phyloP scores from a whole-genome alignment of 2,329 filamentous ascomycete genomes.

The Epichloe bromicola region DNA sequence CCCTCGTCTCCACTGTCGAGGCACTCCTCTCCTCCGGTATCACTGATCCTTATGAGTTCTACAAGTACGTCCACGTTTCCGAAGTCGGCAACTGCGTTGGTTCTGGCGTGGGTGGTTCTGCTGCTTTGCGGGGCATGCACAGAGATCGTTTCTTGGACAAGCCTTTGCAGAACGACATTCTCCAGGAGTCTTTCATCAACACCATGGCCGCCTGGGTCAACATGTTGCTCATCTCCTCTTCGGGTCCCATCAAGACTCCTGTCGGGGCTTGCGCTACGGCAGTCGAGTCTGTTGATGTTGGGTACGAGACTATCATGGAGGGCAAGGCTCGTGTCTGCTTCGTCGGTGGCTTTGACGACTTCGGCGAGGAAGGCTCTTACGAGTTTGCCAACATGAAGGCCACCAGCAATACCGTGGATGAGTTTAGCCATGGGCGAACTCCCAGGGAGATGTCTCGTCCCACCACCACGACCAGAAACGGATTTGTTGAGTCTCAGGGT shows the following conservation, averaged over 20 bases:
- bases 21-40: constrained; percentile 85
- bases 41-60: constrained; percentile 98
- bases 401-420: constrained; percentile 93
- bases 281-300: constrained; percentile 93
- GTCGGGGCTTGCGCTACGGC: constrained; percentile 95
- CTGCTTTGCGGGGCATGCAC: constrained; percentile 92
- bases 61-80: constrained; percentile 97
- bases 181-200: constrained; percentile 99
- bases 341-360: constrained; percentile 97
- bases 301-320: constrained; percentile 96
- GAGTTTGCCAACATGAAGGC: constrained; percentile 99
- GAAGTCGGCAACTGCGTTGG: constrained; percentile 97
- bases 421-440: constrained; percentile 89
- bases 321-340: constrained; percentile 96
- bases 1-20: constrained; percentile 88
- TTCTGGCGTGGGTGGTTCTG: constrained; percentile 93
- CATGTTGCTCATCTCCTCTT: constrained; percentile 95
- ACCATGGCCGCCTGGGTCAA: constrained; percentile 99
- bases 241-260: constrained; percentile 95
- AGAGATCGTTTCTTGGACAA: constrained; percentile 94
- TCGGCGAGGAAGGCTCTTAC: constrained; percentile 97
- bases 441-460: constrained; percentile 96
- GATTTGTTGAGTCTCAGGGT: constrained; percentile 99
- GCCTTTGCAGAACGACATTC: constrained; percentile 94
- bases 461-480: constrained; percentile 89